These are phyloP conservation scores for Jaltomata sinuosa DNA, from an alignment of 257 asterid genomes.

Conservation along the genomic window DNA sequence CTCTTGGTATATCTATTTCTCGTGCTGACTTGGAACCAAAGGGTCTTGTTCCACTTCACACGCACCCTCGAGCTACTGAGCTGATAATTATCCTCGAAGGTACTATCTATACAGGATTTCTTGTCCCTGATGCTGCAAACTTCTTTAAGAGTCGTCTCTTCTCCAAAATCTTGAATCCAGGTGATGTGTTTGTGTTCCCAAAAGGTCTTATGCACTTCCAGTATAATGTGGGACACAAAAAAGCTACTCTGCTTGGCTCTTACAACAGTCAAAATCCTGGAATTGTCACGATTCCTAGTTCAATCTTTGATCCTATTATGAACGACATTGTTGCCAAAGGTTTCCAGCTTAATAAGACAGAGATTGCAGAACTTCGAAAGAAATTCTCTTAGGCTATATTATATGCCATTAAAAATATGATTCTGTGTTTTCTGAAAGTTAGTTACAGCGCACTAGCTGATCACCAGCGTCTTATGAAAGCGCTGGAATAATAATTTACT, in stretches of 20 bases:
- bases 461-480: background rate
- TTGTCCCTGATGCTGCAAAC: background rate
- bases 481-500: background rate
- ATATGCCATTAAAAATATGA: background rate
- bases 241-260: background rate
- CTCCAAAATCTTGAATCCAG: background rate
- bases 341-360: background rate
- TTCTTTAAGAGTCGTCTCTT: background rate
- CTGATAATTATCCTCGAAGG: background rate
- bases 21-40: background rate
- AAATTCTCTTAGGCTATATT: background rate
- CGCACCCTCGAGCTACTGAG: background rate
- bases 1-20: background rate
- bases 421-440: background rate
- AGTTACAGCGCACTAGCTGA: background rate
- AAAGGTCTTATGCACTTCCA: background rate
- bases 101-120: background rate
- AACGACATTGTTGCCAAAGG: background rate
- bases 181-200: background rate
- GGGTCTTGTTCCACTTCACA: background rate
- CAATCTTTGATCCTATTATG: background rate
- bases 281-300: background rate
- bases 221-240: background rate
- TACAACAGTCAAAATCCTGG: background rate
- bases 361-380: background rate